Evolutionary conservation across 2,329 filamentous ascomycete species (phyloP), one percentile per base, ranked within the genome.

Genomic region (Fusarium tuaranense): DNA sequence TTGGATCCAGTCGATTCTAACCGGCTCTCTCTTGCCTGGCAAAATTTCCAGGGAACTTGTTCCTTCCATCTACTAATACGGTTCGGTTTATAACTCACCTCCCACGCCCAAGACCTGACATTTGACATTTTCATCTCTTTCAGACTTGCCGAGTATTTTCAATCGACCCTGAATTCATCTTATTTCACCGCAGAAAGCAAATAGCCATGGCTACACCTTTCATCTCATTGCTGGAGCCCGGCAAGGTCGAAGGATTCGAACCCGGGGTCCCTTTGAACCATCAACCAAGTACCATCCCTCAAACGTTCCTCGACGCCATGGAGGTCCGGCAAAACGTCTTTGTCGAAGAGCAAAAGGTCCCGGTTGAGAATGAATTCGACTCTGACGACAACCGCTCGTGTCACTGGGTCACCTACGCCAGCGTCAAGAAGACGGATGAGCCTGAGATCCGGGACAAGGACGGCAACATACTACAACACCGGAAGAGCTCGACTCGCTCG

Each of bases 371-470:
- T 74, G 95, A 98, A 82, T 88, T 94, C 74, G 96, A 98, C 84
- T 84, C 87, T 1, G 95, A 98, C 80, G 96, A 98, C 81, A 76
- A 88, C 1, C 89, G 94, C 39, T 92, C 91, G 76, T 96, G 92
- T 84, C 95, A 98, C 83, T 98, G 94, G 93, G 92, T 98, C 34
- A 87, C 92, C n/a, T 98, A 97, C 82, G 90, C 91, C 58, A 91
- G 88, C 18, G 87, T 93, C 66, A 88, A 88, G 64, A 85, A 83
- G 59, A 83, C 81, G 5, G 82, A 84, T 53, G 82, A 83, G 68
- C 80, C 81, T 7, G 86, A 88, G 80, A 76, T 84, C 53, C 84
- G 82, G 32, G 85, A 89, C 77, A 81, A 84, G 7, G 77, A 78
- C n/a, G 84, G 83, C 67, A 81, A 83, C 38, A 78, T 87, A 41